A percentile compares a stretch with the other conserved stretches of the same genome.
phyloP scores from a whole-genome alignment of 805 yeast genomes.

The Wickerhamiella hasegawae region DNA sequence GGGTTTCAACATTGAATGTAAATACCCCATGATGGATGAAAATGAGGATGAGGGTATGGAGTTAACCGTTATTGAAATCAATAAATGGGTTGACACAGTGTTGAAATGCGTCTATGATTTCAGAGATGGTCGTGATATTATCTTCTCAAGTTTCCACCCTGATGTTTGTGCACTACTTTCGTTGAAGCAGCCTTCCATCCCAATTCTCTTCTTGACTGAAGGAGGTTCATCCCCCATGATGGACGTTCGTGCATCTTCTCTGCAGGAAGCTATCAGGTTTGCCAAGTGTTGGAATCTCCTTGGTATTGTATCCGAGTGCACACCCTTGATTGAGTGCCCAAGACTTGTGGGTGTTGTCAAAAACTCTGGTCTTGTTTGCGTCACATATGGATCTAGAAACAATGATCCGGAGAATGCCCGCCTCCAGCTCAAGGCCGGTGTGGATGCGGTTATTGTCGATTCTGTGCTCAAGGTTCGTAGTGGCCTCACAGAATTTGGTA shows the following conservation, averaged over 20 bases:
- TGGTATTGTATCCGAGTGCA: slow-evolving; percentile 83
- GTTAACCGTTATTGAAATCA: slow-evolving; percentile 64
- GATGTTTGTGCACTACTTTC: slow-evolving; percentile 77
- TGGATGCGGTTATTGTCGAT: slow-evolving; percentile 97
- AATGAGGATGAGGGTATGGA: slow-evolving; percentile 83
- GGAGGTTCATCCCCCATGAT: slow-evolving; percentile 78
- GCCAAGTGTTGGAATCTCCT: slow-evolving; percentile 80
- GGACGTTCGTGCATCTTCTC: slow-evolving; percentile 70
- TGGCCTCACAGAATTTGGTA: slow-evolving; percentile 51
- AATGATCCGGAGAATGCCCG: slow-evolving; percentile 73
- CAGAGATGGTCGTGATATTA: slow-evolving; percentile 65
- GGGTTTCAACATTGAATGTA: slow-evolving; percentile 89
- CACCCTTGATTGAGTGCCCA: slow-evolving; percentile 77
- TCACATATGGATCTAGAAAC: slow-evolving; percentile 75
- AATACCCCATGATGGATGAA: slow-evolving; percentile 91
- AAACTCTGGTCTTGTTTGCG: slow-evolving; percentile 79
- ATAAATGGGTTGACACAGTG: slow-evolving; percentile 78
- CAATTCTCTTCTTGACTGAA: slow-evolving; percentile 79
- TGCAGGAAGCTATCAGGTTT: slow-evolving; percentile 83
- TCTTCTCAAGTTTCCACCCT: slow-evolving; percentile 89
- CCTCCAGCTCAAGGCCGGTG: slow-evolving; percentile 82
- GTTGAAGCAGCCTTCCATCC: slow-evolving; percentile 84
- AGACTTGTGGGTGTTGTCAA: slow-evolving; percentile 83
- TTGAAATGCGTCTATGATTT: slow-evolving; percentile 64
- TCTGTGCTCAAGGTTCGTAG: slow-evolving; percentile 84